These are phyloP conservation scores for Colletotrichum cereale DNA, from an alignment of 2,329 filamentous ascomycete species.

Conservation along the genomic window DNA sequence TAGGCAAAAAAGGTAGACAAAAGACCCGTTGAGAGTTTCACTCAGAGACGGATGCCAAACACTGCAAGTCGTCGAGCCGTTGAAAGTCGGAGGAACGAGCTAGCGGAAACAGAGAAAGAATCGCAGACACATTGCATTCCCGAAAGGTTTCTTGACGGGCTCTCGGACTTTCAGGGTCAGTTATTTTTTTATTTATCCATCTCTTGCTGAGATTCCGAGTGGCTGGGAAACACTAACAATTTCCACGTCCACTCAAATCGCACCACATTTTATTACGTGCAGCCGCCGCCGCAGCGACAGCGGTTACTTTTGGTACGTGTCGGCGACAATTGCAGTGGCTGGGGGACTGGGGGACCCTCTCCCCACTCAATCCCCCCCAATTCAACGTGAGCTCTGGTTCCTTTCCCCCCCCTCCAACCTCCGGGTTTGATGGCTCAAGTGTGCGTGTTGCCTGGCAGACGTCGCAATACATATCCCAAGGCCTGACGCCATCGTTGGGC, in stretches of 20 bases:
- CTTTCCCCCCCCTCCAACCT: not conserved
- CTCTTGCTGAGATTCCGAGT: slow-evolving; percentile 2
- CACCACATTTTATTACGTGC: slow-evolving; percentile 24
- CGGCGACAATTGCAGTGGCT: slow-evolving; percentile 22
- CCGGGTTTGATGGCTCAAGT: not conserved
- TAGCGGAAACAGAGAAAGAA: not conserved
- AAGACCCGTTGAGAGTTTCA: not conserved
- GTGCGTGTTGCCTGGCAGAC: not conserved
- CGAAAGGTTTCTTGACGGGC: not conserved
- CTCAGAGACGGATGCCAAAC: not conserved
- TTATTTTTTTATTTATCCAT: not conserved
- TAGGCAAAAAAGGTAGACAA: not conserved
- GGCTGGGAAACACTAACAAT: slow-evolving; percentile 25
- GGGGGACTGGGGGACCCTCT: not conserved
- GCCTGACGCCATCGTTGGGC: not conserved
- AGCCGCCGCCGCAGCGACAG: not conserved
- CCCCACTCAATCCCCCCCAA: not conserved
- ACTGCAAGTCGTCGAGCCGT: not conserved
- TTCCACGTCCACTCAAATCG: slow-evolving; percentile 16
- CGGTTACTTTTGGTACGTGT: not conserved
- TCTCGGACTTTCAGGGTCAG: slow-evolving; percentile 4
- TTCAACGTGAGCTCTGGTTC: not conserved
- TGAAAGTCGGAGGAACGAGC: not conserved
- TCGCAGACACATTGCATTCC: not conserved
- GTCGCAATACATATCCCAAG: not conserved